These are phyloP conservation scores for Rhizopogon roseolus DNA, from an alignment of 768 basidiomycete species.

Conservation along the genomic window DNA sequence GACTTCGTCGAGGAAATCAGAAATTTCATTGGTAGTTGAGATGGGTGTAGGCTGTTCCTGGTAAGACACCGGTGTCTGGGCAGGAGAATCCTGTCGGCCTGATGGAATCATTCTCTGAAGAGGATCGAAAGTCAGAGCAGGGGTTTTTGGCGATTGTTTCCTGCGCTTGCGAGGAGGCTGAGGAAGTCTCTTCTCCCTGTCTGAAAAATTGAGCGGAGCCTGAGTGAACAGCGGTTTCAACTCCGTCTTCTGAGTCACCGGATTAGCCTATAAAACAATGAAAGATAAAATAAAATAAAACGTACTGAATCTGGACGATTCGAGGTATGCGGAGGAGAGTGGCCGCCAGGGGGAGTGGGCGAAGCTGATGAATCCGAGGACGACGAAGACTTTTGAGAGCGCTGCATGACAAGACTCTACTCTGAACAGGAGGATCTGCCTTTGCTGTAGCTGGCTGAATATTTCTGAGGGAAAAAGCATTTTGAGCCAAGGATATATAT, in stretches of 20 bases:
- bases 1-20: constrained; percentile 10
- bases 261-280: constrained; percentile 4
- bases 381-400: background rate
- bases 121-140: constrained; percentile 17
- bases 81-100: constrained; percentile 15
- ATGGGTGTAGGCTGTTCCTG: constrained; percentile 8
- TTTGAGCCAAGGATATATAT: constrained; percentile 1
- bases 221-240: constrained; percentile 14
- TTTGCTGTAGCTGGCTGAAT: background rate
- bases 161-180: constrained; percentile 16
- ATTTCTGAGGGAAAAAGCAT: background rate
- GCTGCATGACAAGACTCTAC: background rate
- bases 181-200: constrained; percentile 18
- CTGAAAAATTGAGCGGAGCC: constrained; percentile 16
- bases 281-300: background rate
- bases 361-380: constrained; percentile 1
- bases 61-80: constrained; percentile 1
- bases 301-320: background rate
- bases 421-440: background rate
- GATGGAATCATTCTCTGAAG: constrained; percentile 12
- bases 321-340: background rate
- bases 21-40: constrained; percentile 3
- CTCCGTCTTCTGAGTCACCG: constrained; percentile 14
- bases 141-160: constrained; percentile 18
- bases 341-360: background rate